phyloP scores from a whole-genome alignment of 2,329 filamentous ascomycete genomes.

The Clonostachys rhizophaga region DNA sequence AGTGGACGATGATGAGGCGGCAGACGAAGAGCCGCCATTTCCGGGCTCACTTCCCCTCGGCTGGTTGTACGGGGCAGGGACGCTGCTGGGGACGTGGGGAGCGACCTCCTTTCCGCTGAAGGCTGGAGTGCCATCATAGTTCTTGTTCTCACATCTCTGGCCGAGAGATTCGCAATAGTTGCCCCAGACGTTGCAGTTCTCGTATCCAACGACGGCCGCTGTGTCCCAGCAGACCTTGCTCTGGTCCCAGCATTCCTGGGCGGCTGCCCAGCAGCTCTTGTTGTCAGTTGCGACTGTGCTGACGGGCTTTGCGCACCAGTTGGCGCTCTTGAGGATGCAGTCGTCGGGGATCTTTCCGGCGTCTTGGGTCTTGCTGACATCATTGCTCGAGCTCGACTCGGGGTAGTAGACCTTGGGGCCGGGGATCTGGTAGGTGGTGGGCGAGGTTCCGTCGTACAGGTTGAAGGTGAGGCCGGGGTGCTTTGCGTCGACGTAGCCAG shows the following conservation, averaged over 20 bases:
- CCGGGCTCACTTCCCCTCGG: constrained; percentile 11
- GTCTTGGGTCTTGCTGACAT: constrained; percentile 7
- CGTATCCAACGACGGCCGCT: constrained; percentile 53
- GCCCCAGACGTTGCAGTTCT: constrained; percentile 58
- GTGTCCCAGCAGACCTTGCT: constrained; percentile 51
- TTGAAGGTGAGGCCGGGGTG: constrained; percentile 58
- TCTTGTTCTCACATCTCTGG: constrained; percentile 30
- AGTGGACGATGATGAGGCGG: constrained; percentile 4
- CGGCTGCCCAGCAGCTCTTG: constrained; percentile 54
- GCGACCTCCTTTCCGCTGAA: constrained; percentile 26
- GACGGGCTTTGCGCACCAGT: constrained; percentile 67
- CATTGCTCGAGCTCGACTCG: constrained; percentile 3
- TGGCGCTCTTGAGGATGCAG: constrained; percentile 62
- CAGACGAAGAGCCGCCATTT: constrained; percentile 6
- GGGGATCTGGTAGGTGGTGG: constrained; percentile 47
- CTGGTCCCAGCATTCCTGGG: constrained; percentile 54
- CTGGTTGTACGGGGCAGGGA: constrained; percentile 21
- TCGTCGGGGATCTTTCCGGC: constrained; percentile 47
- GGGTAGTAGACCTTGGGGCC: constrained; percentile 48
- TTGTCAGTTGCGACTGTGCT: constrained; percentile 31
- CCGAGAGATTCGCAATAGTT: constrained; percentile 51
- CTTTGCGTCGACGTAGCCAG: constrained; percentile 53
- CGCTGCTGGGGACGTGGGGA: constrained; percentile 20
- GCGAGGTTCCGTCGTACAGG: constrained; percentile 46
- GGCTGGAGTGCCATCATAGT: constrained; percentile 43